phyloP scores from a whole-genome alignment of 495 filamentous ascomycete species.

The Penicillium waksmanii region DNA sequence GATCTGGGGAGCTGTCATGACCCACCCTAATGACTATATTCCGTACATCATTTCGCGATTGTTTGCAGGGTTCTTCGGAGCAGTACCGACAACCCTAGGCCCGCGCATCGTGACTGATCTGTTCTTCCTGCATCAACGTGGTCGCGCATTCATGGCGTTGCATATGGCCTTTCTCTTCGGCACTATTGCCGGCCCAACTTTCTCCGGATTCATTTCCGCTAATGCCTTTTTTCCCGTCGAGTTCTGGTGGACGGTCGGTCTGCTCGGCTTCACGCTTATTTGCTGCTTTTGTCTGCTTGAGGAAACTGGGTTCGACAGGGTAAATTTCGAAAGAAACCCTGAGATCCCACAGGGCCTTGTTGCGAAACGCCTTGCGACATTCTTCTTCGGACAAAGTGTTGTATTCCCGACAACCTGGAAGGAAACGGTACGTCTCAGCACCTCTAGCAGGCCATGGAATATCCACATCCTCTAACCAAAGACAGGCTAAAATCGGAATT shows the following conservation, averaged over 20 bases:
- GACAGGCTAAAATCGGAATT: slow-evolving; percentile 34
- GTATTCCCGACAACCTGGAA: slow-evolving; percentile 34
- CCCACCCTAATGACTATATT: slow-evolving; percentile 42
- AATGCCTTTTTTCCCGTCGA: slow-evolving; percentile 45
- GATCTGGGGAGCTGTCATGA: slow-evolving; percentile 51
- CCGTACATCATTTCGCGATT: slow-evolving; percentile 49
- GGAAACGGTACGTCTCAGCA: slow-evolving; percentile 30
- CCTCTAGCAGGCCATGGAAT: background rate
- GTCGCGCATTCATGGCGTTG: slow-evolving; percentile 47
- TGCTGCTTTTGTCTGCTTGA: slow-evolving; percentile 50
- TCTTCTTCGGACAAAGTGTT: slow-evolving; percentile 42
- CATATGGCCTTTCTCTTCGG: slow-evolving; percentile 47
- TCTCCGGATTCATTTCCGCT: slow-evolving; percentile 50
- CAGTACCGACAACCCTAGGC: slow-evolving; percentile 43
- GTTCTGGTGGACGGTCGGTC: slow-evolving; percentile 56
- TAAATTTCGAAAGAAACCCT: slow-evolving; percentile 20
- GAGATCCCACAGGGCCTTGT: slow-evolving; percentile 31
- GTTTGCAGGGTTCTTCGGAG: slow-evolving; percentile 45
- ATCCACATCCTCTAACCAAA: slow-evolving; percentile 7
- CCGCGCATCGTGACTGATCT: slow-evolving; percentile 45
- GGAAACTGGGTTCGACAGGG: slow-evolving; percentile 45
- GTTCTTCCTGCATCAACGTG: slow-evolving; percentile 52
- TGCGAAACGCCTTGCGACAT: slow-evolving; percentile 46
- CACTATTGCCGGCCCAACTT: slow-evolving; percentile 45
- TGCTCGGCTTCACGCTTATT: slow-evolving; percentile 43